Percentiles rank a stretch among this genome's conserved stretches.
These are phyloP conservation scores for Skeletonema menzelii DNA, from an alignment of 108 stramenopile species.

Conservation along the genomic window DNA sequence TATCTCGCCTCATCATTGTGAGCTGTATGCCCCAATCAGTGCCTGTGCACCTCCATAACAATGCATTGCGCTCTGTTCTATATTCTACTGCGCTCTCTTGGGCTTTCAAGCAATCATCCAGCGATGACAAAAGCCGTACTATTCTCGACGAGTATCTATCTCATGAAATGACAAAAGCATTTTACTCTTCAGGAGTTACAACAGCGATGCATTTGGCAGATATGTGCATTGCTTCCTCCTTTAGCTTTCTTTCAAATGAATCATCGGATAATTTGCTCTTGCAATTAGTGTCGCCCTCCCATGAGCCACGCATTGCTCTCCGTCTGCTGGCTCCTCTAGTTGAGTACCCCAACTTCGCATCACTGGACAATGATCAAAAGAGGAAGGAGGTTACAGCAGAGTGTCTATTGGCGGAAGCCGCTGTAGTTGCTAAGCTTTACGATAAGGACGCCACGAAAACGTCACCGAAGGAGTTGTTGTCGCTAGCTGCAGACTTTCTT, in stretches of 20 bases:
- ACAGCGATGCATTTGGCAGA: slow-evolving; percentile 12
- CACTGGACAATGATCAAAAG: slow-evolving; percentile 16
- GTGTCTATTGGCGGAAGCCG: slow-evolving; percentile 67
- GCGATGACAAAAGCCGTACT: slow-evolving; percentile 10
- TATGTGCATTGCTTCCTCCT: slow-evolving; percentile 9
- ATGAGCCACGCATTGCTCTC: slow-evolving; percentile 62
- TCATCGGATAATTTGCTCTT: not conserved
- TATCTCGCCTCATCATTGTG: slow-evolving; percentile 38
- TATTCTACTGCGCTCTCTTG: slow-evolving; percentile 41
- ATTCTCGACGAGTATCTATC: slow-evolving; percentile 33
- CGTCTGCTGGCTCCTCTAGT: slow-evolving; percentile 69
- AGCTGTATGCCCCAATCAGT: slow-evolving; percentile 5
- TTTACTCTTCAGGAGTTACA: slow-evolving; percentile 3
- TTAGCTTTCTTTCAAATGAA: not conserved
- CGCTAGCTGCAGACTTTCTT: slow-evolving; percentile 35
- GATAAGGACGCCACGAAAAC: slow-evolving; percentile 1
- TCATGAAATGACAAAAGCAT: not conserved
- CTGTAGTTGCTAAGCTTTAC: slow-evolving; percentile 13
- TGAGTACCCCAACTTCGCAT: slow-evolving; percentile 36
- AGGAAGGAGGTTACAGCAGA: slow-evolving; percentile 57
- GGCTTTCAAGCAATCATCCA: slow-evolving; percentile 33
- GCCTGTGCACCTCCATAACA: slow-evolving; percentile 8
- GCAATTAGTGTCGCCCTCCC: slow-evolving; percentile 1
- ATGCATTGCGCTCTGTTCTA: slow-evolving; percentile 28
- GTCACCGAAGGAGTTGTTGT: slow-evolving; percentile 25